Conservation (phyloP, 345 rosid species). For the Erodium maritimum region DNA sequence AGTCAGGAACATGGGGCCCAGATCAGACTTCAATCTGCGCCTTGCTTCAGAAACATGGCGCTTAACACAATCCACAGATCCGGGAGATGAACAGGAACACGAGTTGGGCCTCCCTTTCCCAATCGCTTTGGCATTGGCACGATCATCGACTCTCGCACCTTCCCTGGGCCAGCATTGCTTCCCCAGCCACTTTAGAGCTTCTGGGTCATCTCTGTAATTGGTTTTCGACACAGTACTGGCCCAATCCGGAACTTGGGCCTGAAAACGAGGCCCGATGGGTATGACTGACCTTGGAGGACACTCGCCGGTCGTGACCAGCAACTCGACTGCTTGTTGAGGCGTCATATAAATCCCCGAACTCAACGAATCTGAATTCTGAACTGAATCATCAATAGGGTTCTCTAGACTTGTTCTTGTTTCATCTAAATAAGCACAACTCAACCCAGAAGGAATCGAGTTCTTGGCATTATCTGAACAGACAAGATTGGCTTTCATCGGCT, state of each 20-base stretch:
- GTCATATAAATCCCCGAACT: constrained; percentile 3
- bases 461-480: constrained; percentile 1
- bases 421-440: constrained; percentile 5
- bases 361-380: constrained; percentile 2
- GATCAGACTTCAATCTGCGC: constrained; percentile 16
- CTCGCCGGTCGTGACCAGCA: constrained; percentile 7
- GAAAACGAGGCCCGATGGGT: constrained; percentile 36
- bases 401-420: constrained; percentile 5
- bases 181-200: constrained; percentile 31
- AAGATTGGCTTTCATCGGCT: constrained; percentile 3
- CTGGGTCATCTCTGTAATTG: constrained; percentile 23
- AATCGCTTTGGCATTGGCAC: constrained; percentile 10
- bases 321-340: constrained; percentile 1
- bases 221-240: constrained; percentile 16
- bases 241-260: constrained; percentile 36
- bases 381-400: constrained; percentile 4
- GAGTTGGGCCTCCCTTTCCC: constrained; percentile 26
- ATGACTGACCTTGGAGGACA: constrained; percentile 14
- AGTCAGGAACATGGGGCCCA: constrained; percentile 23
- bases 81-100: constrained; percentile 24
- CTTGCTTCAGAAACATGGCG: constrained; percentile 20
- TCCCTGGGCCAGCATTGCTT: constrained; percentile 29
- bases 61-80: constrained; percentile 22
- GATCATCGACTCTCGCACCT: constrained; percentile 9
- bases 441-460: constrained; percentile 1